phyloP scores from a whole-genome alignment of 345 rosid species.

The Syzygium oleosum region DNA sequence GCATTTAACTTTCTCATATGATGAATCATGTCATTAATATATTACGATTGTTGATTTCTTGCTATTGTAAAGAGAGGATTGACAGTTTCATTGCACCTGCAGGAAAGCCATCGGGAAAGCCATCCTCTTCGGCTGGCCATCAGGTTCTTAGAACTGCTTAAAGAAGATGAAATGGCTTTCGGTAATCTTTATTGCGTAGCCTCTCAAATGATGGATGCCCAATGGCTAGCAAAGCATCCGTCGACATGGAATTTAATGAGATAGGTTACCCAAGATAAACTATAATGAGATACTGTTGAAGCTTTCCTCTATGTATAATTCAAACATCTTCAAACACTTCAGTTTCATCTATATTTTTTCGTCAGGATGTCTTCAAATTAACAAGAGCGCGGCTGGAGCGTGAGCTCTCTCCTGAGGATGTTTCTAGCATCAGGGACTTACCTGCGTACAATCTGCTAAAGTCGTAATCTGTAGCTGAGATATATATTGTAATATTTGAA shows the following conservation, averaged over 20 bases:
- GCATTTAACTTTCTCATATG: not conserved
- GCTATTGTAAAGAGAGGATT: not conserved
- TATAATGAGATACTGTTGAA: not conserved
- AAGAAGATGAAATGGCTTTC: conserved; percentile 72
- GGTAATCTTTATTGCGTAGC: conserved; percentile 73
- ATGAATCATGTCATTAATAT: not conserved
- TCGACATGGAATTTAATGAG: conserved; percentile 76
- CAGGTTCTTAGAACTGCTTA: conserved; percentile 50
- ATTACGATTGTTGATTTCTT: not conserved
- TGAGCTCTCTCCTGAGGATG: conserved; percentile 59
- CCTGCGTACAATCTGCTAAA: conserved; percentile 55
- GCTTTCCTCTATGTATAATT: not conserved
- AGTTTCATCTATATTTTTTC: not conserved
- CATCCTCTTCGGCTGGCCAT: conserved; percentile 50
- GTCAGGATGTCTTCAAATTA: conserved; percentile 74
- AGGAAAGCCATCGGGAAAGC: conserved; percentile 82
- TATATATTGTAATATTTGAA: not conserved
- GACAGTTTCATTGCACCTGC: not conserved
- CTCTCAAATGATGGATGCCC: conserved; percentile 43
- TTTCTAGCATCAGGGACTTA: conserved; percentile 50
- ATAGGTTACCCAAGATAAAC: conserved; percentile 8
- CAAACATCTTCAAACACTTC: not conserved
- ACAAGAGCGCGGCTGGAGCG: conserved; percentile 69
- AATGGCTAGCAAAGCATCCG: conserved; percentile 20
- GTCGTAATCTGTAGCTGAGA: conserved; percentile 8